A percentile compares a stretch with the other conserved stretches of the same genome.
These are phyloP conservation scores for Candida gigantensis DNA, from an alignment of 1,139 yeast species.

Conservation along the genomic window DNA sequence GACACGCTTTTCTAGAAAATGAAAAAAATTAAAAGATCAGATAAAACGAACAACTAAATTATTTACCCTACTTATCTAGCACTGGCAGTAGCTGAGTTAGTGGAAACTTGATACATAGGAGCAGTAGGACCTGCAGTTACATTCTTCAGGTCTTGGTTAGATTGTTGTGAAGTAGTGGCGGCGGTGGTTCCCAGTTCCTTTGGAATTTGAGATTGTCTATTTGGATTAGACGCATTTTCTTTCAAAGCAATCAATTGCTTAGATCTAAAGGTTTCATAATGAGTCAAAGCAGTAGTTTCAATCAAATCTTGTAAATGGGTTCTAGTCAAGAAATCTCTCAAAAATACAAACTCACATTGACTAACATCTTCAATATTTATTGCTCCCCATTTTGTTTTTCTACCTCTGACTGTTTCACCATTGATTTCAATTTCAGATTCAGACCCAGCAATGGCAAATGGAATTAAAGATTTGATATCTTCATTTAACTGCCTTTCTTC, in stretches of 20 bases:
- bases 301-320: slow-evolving; percentile 95
- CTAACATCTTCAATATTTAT: slow-evolving; percentile 90
- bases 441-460: slow-evolving; percentile 96
- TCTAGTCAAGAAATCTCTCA: slow-evolving; percentile 91
- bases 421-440: slow-evolving; percentile 71
- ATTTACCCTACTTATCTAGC: slow-evolving; percentile 3
- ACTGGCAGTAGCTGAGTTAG: slow-evolving; percentile 3
- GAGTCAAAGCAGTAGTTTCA: slow-evolving; percentile 85
- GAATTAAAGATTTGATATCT: slow-evolving; percentile 77
- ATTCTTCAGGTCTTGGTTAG: slow-evolving; percentile 8
- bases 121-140: slow-evolving; percentile 5
- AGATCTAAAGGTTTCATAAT: slow-evolving; percentile 90
- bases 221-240: slow-evolving; percentile 67
- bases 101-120: slow-evolving; percentile 8
- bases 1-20: not conserved
- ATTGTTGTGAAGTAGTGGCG: slow-evolving; percentile 7
- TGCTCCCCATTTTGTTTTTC: slow-evolving; percentile 92
- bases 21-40: slow-evolving; percentile 1
- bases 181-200: slow-evolving; percentile 9
- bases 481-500: slow-evolving; percentile 79
- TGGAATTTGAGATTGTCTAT: slow-evolving; percentile 28
- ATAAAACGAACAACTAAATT: not conserved
- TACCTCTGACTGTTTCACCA: slow-evolving; percentile 83
- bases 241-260: slow-evolving; percentile 92
- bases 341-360: slow-evolving; percentile 92